Evolutionary conservation across 2,329 filamentous ascomycete species (phyloP).

Genomic region (Xylariaceae sp.): DNA sequence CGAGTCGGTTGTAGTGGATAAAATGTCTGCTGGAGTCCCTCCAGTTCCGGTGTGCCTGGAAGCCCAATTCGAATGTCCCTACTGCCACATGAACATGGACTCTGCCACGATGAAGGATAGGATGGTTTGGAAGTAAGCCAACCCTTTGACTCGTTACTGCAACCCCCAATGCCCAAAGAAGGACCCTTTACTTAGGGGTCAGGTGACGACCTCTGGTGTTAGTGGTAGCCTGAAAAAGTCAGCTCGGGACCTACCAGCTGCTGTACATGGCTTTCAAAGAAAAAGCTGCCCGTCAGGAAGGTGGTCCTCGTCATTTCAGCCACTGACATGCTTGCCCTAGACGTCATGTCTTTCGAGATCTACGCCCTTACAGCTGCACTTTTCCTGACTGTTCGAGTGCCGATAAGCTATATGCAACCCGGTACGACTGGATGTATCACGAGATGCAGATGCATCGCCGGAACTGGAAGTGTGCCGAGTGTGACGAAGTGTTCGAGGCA

Average conservation of each 20-base stretch:
- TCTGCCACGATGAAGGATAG: not conserved
- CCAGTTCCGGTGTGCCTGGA: not conserved
- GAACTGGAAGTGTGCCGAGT: conserved; percentile 3
- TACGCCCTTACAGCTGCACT: conserved; percentile 6
- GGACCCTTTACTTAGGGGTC: too few relatives aligned
- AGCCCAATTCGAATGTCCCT: conserved; percentile 4
- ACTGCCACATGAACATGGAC: conserved; percentile 1
- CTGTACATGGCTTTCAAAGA: too few relatives aligned
- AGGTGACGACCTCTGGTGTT: too few relatives aligned
- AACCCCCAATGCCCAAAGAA: too few relatives aligned
- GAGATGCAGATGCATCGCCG: conserved; percentile 6
- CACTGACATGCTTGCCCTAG: conserved; percentile 1
- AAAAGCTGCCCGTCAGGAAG: too few relatives aligned
- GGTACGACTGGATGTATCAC: conserved; percentile 6
- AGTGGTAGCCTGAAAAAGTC: too few relatives aligned
- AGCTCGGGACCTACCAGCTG: too few relatives aligned
- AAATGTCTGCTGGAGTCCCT: not conserved
- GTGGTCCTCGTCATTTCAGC: too few relatives aligned
- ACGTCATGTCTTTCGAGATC: conserved; percentile 6
- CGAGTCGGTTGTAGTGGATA: not conserved
- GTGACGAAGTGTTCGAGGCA: not conserved
- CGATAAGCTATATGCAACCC: conserved; percentile 2
- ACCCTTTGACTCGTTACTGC: too few relatives aligned
- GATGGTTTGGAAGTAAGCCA: conserved; percentile 6
- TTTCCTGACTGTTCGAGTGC: conserved; percentile 3